These are phyloP conservation scores for Ganoderma lucidum DNA, from an alignment of 1,284 basidiomycete species.

Conservation along the genomic window DNA sequence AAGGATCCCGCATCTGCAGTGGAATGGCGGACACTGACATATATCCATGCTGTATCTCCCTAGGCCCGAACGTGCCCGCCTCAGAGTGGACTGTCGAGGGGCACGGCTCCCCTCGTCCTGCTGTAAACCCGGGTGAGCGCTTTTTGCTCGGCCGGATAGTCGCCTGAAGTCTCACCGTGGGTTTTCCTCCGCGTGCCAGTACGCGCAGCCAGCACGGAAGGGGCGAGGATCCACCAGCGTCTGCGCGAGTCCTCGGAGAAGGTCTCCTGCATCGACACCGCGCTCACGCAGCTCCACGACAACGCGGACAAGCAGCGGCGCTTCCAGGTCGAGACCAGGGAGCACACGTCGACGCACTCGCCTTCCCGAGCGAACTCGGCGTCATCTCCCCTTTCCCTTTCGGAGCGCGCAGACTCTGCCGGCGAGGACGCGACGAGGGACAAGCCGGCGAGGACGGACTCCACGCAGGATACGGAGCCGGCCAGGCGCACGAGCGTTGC, in stretches of 20 bases:
- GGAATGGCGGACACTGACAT: neutral
- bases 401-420: neutral
- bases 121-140: neutral
- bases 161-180: neutral
- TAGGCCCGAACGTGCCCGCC: neutral
- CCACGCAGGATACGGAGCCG: neutral
- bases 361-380: neutral
- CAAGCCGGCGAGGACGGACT: neutral
- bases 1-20: neutral
- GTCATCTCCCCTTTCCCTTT: neutral
- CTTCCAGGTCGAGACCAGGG: neutral
- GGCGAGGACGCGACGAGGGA: neutral
- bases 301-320: neutral
- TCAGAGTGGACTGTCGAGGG: neutral
- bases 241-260: constrained; percentile 16
- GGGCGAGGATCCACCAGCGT: constrained; percentile 23
- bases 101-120: neutral
- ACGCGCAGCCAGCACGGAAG: constrained; percentile 9
- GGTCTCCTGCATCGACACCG: constrained; percentile 14
- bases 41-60: neutral
- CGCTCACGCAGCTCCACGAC: constrained; percentile 8
- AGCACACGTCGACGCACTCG: neutral
- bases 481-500: neutral
- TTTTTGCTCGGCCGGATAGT: too few relatives aligned
- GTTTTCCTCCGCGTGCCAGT: neutral